Percentiles rank a stretch among this genome's conserved stretches.
These are phyloP conservation scores for Trichoderma oligosporum DNA, from an alignment of 2,329 filamentous ascomycete species.

Conservation along the genomic window DNA sequence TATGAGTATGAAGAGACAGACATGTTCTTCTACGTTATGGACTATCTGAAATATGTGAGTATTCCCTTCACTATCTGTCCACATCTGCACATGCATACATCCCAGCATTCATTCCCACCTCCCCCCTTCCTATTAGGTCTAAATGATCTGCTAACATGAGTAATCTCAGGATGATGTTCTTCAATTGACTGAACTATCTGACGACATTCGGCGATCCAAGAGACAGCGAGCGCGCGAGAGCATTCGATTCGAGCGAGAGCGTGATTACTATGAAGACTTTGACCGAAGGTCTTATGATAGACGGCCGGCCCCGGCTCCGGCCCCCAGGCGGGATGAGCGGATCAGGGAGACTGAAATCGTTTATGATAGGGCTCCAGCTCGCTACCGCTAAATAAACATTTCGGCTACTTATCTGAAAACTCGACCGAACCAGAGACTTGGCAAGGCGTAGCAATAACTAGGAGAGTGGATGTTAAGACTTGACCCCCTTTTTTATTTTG, in stretches of 20 bases:
- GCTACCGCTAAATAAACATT: constrained; percentile 25
- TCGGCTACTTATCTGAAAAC: neutral
- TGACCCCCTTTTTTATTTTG: neutral
- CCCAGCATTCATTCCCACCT: too few species aligned
- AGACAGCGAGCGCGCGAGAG: constrained; percentile 48
- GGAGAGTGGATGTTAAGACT: neutral
- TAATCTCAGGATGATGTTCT: constrained; percentile 73
- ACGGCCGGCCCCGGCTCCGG: constrained; percentile 26
- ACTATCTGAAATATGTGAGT: constrained; percentile 83
- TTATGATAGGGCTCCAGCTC: constrained; percentile 47
- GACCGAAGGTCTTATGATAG: constrained; percentile 37
- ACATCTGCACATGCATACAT: too few species aligned
- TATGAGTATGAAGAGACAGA: constrained; percentile 91
- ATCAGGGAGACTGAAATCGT: constrained; percentile 66
- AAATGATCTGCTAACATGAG: constrained; percentile 31
- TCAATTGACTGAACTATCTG: constrained; percentile 75
- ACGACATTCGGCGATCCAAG: constrained; percentile 69
- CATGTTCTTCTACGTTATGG: constrained; percentile 86
- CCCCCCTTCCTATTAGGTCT: neutral
- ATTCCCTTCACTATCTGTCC: neutral
- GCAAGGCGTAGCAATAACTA: neutral
- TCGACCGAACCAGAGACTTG: too few species aligned
- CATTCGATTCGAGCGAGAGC: constrained; percentile 59
- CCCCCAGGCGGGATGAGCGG: constrained; percentile 51
- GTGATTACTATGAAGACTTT: constrained; percentile 51